Conservation (phyloP, 352 stramenopile species). For the Globisporangium apiculatum region DNA sequence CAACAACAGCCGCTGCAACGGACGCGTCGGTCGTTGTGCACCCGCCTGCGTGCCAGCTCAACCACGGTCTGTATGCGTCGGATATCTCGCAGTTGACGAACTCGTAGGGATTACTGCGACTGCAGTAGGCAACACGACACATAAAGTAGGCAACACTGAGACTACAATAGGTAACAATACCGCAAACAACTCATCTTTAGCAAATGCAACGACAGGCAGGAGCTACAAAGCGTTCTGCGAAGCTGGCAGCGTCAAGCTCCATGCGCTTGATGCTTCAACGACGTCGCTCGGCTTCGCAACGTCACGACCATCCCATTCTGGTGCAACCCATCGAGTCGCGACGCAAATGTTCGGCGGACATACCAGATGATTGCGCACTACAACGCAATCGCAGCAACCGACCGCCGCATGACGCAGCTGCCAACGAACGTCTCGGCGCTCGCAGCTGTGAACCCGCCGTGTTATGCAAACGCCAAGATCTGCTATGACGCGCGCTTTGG, state of each 20-base stretch:
- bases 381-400: constrained; percentile 21
- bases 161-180: constrained; percentile 5
- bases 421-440: constrained; percentile 32
- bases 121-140: background rate
- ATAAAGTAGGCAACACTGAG: constrained; percentile 5
- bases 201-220: constrained; percentile 13
- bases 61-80: constrained; percentile 50
- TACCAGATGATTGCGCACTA: constrained; percentile 46
- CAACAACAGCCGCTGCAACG: constrained; percentile 11
- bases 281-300: constrained; percentile 38
- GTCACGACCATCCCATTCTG: constrained; percentile 52
- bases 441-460: constrained; percentile 43
- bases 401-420: constrained; percentile 34
- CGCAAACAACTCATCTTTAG: background rate
- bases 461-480: constrained; percentile 44
- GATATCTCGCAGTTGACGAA: constrained; percentile 53
- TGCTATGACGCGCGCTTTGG: constrained; percentile 49
- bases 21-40: constrained; percentile 2
- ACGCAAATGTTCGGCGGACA: constrained; percentile 45
- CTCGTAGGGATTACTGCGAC: constrained; percentile 53
- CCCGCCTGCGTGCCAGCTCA: constrained; percentile 53
- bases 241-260: constrained; percentile 40
- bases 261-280: constrained; percentile 35
- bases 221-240: constrained; percentile 47
- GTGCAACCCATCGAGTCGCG: constrained; percentile 36